Evolutionary conservation across 129 eudicot genomes (phyloP).

Genomic region (Pittosporum tobira): DNA sequence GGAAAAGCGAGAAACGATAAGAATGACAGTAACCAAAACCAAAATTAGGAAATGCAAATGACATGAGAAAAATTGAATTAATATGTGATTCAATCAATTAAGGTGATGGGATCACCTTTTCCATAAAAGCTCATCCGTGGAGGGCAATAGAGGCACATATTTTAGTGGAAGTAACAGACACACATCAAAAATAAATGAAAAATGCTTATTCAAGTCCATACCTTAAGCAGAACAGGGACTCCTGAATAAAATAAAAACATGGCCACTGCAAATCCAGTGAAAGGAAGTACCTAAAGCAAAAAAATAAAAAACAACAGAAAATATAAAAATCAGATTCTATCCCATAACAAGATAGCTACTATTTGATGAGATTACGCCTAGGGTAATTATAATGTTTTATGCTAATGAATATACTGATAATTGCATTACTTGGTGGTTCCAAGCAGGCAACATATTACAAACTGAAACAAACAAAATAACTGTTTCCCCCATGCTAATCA

Average conservation of each 20-base stretch:
- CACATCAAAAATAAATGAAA: not conserved
- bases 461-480: too few species aligned
- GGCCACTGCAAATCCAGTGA: conserved; percentile 63
- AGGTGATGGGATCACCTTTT: not conserved
- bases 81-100: not conserved
- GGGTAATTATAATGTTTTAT: not conserved
- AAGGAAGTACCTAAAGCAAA: conserved; percentile 62
- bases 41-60: not conserved
- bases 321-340: not conserved
- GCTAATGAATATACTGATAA: too few species aligned
- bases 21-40: not conserved
- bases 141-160: not conserved
- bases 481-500: too few species aligned
- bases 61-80: not conserved
- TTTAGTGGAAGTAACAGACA: too few species aligned
- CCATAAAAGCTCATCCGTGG: not conserved
- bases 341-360: not conserved
- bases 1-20: not conserved
- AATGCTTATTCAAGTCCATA: conserved; percentile 12
- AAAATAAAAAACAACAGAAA: not conserved
- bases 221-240: conserved; percentile 76
- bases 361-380: too few species aligned
- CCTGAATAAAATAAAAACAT: conserved; percentile 90
- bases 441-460: too few species aligned
- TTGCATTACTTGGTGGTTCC: too few species aligned